Conservation (phyloP, 768 basidiomycete genomes). For the Hypholoma sublateritium region DNA sequence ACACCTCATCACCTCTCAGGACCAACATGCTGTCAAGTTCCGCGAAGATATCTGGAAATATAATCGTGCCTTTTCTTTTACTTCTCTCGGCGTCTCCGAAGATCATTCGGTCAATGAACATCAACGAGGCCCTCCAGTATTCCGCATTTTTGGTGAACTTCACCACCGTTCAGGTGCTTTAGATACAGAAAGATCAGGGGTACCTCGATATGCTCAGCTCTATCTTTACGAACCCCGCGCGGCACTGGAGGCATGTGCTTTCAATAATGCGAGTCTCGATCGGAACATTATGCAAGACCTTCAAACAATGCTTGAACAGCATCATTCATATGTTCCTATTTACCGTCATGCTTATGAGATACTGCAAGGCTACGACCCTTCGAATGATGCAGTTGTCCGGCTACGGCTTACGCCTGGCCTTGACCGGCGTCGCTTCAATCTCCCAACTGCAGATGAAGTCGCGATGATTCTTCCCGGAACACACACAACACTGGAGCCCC, state of each 20-base stretch:
- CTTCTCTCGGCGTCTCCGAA: conserved; percentile 30
- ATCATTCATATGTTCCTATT: conserved; percentile 27
- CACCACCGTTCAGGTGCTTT: conserved; percentile 35
- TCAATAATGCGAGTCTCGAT: conserved; percentile 23
- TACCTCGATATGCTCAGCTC: conserved; percentile 37
- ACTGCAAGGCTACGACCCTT: conserved; percentile 19
- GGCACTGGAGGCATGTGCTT: conserved; percentile 28
- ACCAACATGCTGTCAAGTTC: conserved; percentile 17
- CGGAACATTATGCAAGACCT: conserved; percentile 19
- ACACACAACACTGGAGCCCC: neutral
- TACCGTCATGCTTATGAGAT: conserved; percentile 34
- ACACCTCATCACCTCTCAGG: conserved; percentile 15
- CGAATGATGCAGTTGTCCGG: conserved; percentile 18
- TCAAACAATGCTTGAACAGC: conserved; percentile 19
- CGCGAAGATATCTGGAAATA: conserved; percentile 40
- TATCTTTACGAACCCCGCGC: conserved; percentile 36
- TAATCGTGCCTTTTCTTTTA: conserved; percentile 41
- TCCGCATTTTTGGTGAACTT: conserved; percentile 34
- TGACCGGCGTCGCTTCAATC: conserved; percentile 39
- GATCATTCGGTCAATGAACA: conserved; percentile 27
- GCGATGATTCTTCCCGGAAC: conserved; percentile 12
- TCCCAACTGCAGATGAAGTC: conserved; percentile 25
- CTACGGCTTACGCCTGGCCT: conserved; percentile 18
- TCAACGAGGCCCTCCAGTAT: conserved; percentile 26
- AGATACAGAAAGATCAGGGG: conserved; percentile 14